These are phyloP conservation scores for Talaromyces sp. DNA, from an alignment of 2,329 filamentous ascomycete genomes.

Conservation along the genomic window DNA sequence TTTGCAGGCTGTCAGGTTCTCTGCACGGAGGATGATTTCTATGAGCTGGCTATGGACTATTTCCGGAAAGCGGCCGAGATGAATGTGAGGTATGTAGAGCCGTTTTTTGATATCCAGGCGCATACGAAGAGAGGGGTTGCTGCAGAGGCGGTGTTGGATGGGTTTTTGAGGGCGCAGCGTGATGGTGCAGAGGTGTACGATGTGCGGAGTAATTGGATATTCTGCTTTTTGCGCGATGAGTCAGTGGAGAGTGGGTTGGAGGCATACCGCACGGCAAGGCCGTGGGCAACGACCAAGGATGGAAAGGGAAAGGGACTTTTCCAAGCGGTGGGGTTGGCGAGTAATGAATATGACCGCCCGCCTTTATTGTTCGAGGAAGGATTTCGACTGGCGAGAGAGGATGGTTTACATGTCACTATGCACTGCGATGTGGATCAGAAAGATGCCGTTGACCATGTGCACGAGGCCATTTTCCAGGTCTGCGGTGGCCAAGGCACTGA, in stretches of 20 bases:
- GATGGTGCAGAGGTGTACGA: conserved; percentile 27
- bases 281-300: conserved; percentile 26
- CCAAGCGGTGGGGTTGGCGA: conserved; percentile 48
- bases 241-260: conserved; percentile 38
- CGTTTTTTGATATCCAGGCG: conserved; percentile 45
- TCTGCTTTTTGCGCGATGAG: conserved; percentile 45
- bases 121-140: conserved; percentile 39
- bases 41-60: conserved; percentile 42
- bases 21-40: conserved; percentile 36
- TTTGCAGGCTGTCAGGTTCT: conserved; percentile 24
- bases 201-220: conserved; percentile 38
- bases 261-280: conserved; percentile 38
- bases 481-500: conserved; percentile 31
- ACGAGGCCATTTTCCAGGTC: conserved; percentile 33
- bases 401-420: conserved; percentile 39
- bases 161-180: conserved; percentile 34
- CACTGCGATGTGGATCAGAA: conserved; percentile 54
- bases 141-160: conserved; percentile 32
- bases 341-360: conserved; percentile 47
- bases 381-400: conserved; percentile 28
- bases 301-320: conserved; percentile 37
- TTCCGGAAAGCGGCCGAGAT: conserved; percentile 30
- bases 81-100: conserved; percentile 42
- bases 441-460: conserved; percentile 46
- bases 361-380: conserved; percentile 44